Evolutionary conservation across 83 land plant species (phyloP), one percentile per base, ranked within the genome.

Genomic region (Diphasiastrum complanatum): DNA sequence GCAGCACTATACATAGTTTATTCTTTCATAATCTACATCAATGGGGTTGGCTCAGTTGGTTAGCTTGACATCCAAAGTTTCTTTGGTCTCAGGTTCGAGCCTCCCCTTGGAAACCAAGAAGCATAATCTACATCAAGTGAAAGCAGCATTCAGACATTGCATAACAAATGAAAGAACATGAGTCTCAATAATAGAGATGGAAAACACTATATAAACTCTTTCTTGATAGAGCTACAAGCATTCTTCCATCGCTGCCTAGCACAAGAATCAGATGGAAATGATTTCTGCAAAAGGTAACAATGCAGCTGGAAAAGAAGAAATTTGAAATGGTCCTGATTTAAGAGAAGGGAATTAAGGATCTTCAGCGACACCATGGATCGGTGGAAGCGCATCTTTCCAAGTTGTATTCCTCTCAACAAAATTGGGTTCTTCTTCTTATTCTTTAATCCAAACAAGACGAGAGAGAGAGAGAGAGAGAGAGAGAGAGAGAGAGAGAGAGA

Each of bases 371-470:
- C 40, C 27, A 32, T 56, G 23, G 60, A 56, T 56, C 27, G 60
- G 60, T 33, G 60, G 60, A 20, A 56, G n/a, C 18, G 18, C 34
- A 56, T 56, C 60, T 25, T 56, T 41, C 60, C 60, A 56, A 29
- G 2, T 36, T 16, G 60, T 36, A 56, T 56, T 18, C 19, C 34
- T 2, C 19, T 56, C 60, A 1, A 41, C 23, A 33, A 56, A 56
- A 31, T 16, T 41, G 36, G 60, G 60, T 41, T 56, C 60, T 10
- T 29, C 60, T 33, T 56, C 60, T 2, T n/a, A n/a, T n/a, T n/a
- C n/a, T n/a, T n/a, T n/a, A n/a, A n/a, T n/a, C n/a, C n/a, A n/a
- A n/a, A n/a, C n/a, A n/a, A n/a, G n/a, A n/a, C n/a, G n/a, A n/a
- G n/a, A n/a, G n/a, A n/a, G n/a, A n/a, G n/a, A n/a, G n/a, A n/a